These are phyloP conservation scores for Ehretia macrophylla DNA, from an alignment of 257 asterid genomes.

Conservation along the genomic window DNA sequence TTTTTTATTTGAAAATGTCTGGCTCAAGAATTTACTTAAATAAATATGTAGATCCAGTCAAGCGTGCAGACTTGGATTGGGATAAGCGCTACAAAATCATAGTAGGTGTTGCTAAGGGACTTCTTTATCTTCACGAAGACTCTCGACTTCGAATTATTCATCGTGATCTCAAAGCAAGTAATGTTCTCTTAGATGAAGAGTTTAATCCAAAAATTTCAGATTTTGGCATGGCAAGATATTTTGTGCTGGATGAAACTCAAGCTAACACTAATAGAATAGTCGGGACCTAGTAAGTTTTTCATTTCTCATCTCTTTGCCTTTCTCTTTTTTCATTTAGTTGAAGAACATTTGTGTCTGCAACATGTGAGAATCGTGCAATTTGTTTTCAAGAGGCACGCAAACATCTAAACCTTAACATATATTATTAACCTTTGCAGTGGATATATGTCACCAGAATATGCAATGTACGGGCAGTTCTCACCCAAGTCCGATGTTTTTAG, in stretches of 20 bases:
- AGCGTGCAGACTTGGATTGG: conserved; percentile 4
- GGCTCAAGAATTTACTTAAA: neutral
- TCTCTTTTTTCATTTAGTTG: no score
- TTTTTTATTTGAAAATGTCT: neutral
- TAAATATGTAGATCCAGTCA: no score
- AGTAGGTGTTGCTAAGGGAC: no score
- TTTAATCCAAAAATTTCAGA: neutral
- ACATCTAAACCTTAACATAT: neutral
- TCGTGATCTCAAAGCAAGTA: neutral
- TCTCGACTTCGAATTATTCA: neutral
- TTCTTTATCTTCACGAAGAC: no score
- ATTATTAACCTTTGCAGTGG: conserved; percentile 14
- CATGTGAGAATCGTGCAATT: no score
- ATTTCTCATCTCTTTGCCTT: neutral
- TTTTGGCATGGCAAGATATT: neutral
- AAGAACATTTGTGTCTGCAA: no score
- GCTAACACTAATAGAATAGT: conserved; percentile 31
- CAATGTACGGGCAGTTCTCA: conserved; percentile 31
- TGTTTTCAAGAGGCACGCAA: no score
- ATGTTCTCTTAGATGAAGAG: neutral
- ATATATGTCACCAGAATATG: conserved; percentile 44
- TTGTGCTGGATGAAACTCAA: conserved; percentile 26
- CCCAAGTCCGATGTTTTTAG: conserved; percentile 44
- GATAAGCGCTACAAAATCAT: neutral
- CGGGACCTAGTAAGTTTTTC: conserved; percentile 46